phyloP scores from a whole-genome alignment of 768 basidiomycete species.

The Calocybe gangraenosa region DNA sequence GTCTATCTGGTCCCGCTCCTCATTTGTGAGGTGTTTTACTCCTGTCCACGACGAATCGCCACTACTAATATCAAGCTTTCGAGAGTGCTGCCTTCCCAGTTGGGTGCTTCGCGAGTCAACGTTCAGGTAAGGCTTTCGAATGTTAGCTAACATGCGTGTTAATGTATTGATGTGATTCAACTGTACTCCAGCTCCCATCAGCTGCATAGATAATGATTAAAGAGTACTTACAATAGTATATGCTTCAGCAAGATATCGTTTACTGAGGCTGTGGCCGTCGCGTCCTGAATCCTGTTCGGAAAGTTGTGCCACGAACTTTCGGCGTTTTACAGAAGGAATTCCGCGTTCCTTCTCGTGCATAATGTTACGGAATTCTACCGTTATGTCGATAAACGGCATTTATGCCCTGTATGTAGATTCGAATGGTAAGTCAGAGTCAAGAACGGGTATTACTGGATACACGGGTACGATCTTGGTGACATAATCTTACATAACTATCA shows the following conservation, averaged over 20 bases:
- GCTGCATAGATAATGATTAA: background rate
- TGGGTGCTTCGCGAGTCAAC: constrained; percentile 58
- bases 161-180: constrained; percentile 70
- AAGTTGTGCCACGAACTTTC: constrained; percentile 34
- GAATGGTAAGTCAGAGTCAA: no score
- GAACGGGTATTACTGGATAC: background rate
- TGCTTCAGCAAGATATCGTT: constrained; percentile 72
- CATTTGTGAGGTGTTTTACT: constrained; percentile 73
- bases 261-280: constrained; percentile 43
- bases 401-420: constrained; percentile 3
- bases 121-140: constrained; percentile 87
- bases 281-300: constrained; percentile 28
- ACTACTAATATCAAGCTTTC: constrained; percentile 51
- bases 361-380: constrained; percentile 54
- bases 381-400: constrained; percentile 61
- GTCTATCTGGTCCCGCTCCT: constrained; percentile 96
- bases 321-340: constrained; percentile 45
- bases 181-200: constrained; percentile 30
- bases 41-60: constrained; percentile 53
- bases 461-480: no score
- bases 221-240: constrained; percentile 54
- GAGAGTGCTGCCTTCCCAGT: constrained; percentile 44
- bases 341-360: constrained; percentile 42
- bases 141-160: constrained; percentile 64
- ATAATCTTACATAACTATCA: no score